Percentiles rank a stretch among this genome's conserved stretches.
Evolutionary conservation across 1,139 yeast species (phyloP).

Genomic region (Scheffersomyces stambukii): DNA sequence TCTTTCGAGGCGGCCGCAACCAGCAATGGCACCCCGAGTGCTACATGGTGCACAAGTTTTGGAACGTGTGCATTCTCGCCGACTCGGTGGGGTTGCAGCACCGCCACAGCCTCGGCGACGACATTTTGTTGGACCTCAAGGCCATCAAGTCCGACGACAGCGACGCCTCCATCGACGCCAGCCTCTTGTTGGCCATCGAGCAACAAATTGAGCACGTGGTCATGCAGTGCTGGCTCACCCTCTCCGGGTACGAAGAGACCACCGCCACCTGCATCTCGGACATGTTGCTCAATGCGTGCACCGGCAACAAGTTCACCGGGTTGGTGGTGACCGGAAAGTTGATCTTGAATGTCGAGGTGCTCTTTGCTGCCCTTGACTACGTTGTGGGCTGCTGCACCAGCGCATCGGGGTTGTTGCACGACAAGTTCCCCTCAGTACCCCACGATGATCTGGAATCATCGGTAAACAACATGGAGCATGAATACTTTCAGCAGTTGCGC

Average conservation of each 20-base stretch:
- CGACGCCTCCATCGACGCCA: constrained; percentile 35
- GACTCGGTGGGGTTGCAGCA: constrained; percentile 54
- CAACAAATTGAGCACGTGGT: constrained; percentile 64
- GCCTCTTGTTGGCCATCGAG: constrained; percentile 55
- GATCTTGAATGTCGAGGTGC: constrained; percentile 67
- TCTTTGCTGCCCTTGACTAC: constrained; percentile 73
- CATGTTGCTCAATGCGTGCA: constrained; percentile 83
- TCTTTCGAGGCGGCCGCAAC: constrained; percentile 86
- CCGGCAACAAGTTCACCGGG: constrained; percentile 70
- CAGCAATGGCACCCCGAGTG: constrained; percentile 99
- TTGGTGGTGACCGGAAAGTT: constrained; percentile 69
- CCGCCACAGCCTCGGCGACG: constrained; percentile 10
- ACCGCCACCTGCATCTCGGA: constrained; percentile 89
- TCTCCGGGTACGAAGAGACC: constrained; percentile 89
- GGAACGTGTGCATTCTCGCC: constrained; percentile 84
- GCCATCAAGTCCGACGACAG: constrained; percentile 4
- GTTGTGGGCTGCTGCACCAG: constrained; percentile 17
- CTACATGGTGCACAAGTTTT: constrained; percentile 93
- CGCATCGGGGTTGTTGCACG: constrained; percentile 6
- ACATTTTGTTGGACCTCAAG: constrained; percentile 18
- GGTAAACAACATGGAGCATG: constrained; percentile 8
- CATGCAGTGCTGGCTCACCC: constrained; percentile 79
- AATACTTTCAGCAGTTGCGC: constrained; percentile 32
- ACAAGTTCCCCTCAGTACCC: constrained; percentile 3
- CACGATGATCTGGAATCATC: constrained; percentile 13